Conservation (phyloP, 306 rosid genomes). For the Malus sieversii region DNA sequence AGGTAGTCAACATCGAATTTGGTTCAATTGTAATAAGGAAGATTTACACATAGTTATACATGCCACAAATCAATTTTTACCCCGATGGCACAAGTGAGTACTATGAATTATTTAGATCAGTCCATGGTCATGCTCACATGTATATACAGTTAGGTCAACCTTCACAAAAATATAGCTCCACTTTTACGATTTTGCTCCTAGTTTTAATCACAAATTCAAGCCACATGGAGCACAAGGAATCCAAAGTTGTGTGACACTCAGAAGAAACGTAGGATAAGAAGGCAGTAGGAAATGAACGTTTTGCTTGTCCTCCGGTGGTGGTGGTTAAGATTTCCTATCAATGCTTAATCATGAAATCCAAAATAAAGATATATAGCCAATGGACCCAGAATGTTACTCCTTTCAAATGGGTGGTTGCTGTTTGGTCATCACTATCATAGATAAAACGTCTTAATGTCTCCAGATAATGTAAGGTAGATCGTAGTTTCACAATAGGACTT, state of each 20-base stretch:
- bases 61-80: too few relatives aligned
- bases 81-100: too few relatives aligned
- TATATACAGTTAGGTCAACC: not conserved
- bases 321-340: conserved; percentile 43
- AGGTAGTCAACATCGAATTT: too few relatives aligned
- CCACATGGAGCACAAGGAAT: not conserved
- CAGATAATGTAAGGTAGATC: conserved; percentile 30
- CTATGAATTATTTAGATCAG: not conserved
- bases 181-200: not conserved
- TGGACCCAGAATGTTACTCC: conserved; percentile 33
- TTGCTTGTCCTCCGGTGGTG: conserved; percentile 23
- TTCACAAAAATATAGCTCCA: not conserved
- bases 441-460: conserved; percentile 35
- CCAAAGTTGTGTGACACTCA: not conserved
- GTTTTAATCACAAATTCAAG: not conserved
- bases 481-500: conserved; percentile 6
- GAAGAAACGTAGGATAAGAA: not conserved
- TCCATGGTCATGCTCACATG: not conserved
- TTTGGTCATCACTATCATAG: conserved; percentile 34
- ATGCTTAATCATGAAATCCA: not conserved
- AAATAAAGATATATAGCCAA: not conserved
- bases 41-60: too few relatives aligned
- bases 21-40: too few relatives aligned
- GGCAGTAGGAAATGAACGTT: conserved; percentile 2
- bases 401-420: conserved; percentile 5